A percentile compares a stretch with the other conserved stretches of the same genome.
Evolutionary conservation across 306 rosid genomes (phyloP).

Genomic region (Calophaca sinica): DNA sequence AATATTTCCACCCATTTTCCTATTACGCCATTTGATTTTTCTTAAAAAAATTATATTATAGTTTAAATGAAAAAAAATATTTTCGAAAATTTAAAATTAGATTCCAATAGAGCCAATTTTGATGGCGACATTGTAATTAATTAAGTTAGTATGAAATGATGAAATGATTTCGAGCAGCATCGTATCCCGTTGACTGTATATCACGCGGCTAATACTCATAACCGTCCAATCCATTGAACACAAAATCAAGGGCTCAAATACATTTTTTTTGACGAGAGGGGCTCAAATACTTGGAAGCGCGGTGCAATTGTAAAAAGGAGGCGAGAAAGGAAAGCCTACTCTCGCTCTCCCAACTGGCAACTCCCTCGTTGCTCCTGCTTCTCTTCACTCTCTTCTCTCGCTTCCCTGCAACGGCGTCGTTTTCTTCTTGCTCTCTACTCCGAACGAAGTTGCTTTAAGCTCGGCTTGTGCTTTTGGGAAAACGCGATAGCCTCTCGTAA

Average conservation of each 20-base stretch:
- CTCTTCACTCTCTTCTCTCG: background rate
- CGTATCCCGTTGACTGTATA: too few species aligned
- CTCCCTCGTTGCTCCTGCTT: background rate
- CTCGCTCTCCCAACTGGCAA: background rate
- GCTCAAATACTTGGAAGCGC: background rate
- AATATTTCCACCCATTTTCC: too few species aligned
- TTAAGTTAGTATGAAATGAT: too few species aligned
- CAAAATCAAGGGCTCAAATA: background rate
- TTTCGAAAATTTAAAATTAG: too few species aligned
- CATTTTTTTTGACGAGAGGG: background rate
- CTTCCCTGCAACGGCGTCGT: slow-evolving; percentile 1
- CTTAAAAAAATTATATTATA: too few species aligned
- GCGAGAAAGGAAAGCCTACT: background rate
- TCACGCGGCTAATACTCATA: too few species aligned
- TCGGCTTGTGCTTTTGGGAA: background rate
- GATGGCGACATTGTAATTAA: too few species aligned
- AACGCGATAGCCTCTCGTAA: slow-evolving; percentile 1
- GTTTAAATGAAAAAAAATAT: too few species aligned
- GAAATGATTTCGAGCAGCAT: too few species aligned
- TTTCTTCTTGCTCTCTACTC: background rate
- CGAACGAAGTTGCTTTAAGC: background rate
- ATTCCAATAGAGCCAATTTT: too few species aligned
- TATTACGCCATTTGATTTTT: too few species aligned
- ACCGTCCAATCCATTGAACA: too few species aligned
- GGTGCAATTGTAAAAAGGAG: background rate